These are phyloP conservation scores for Hypoxylon sp. DNA, from an alignment of 2,329 filamentous ascomycete species.

Conservation along the genomic window DNA sequence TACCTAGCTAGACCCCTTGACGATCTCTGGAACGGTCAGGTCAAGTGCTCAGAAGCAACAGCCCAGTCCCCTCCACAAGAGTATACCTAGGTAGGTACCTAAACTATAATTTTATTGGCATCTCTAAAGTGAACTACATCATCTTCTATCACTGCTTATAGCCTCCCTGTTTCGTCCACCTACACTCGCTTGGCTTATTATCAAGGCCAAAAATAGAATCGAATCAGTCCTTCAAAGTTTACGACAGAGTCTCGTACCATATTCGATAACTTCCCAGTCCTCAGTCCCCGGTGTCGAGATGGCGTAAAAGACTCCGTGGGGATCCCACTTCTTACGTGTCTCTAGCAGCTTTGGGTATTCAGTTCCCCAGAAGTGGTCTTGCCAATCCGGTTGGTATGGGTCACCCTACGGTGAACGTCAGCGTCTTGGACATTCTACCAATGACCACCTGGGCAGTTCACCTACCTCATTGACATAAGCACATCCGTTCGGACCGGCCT, in stretches of 20 bases:
- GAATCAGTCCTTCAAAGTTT: slow-evolving; percentile 8
- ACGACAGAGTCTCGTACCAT: slow-evolving; percentile 47
- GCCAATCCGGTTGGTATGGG: slow-evolving; percentile 50
- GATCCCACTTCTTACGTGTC: slow-evolving; percentile 51
- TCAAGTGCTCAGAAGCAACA: background rate
- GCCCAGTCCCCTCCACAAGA: background rate
- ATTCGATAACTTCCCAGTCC: slow-evolving; percentile 50
- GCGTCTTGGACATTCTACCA: background rate
- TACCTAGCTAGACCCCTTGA: too few species aligned
- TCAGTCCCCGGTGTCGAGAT: slow-evolving; percentile 47
- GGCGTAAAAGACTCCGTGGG: slow-evolving; percentile 48
- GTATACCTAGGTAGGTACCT: too few species aligned
- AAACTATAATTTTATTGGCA: background rate
- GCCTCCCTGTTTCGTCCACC: background rate
- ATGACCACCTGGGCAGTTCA: background rate
- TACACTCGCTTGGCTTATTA: background rate
- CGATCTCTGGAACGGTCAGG: too few species aligned
- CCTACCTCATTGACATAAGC: slow-evolving; percentile 61
- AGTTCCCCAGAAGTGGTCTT: slow-evolving; percentile 49
- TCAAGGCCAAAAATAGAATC: background rate
- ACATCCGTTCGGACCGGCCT: slow-evolving; percentile 55
- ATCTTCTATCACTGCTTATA: too few species aligned
- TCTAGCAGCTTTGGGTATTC: slow-evolving; percentile 46
- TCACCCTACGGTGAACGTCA: slow-evolving; percentile 49
- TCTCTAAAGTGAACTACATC: background rate